Evolutionary conservation across 768 basidiomycete genomes (phyloP).

Genomic region (Agrocybe chaxingu): DNA sequence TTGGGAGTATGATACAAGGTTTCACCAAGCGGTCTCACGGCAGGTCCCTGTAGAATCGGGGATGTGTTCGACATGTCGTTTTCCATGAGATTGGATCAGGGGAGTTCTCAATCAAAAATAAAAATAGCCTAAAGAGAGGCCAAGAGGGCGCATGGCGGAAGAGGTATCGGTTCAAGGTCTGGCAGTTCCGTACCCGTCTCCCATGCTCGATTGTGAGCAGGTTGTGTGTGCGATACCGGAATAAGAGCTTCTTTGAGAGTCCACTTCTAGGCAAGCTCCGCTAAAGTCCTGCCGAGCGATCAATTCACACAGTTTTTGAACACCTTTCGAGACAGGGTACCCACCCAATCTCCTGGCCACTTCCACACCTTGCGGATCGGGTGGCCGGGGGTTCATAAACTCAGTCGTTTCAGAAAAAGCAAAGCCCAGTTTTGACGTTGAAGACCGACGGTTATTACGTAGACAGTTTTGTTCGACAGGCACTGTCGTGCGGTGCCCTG

Average conservation of each 20-base stretch:
- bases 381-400: too few relatives aligned
- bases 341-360: too few relatives aligned
- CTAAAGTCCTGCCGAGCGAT: too few relatives aligned
- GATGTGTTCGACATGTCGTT: neutral
- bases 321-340: too few relatives aligned
- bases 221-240: neutral
- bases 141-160: slow-evolving; percentile 4
- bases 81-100: neutral
- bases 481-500: too few relatives aligned
- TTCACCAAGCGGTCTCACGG: slow-evolving; percentile 7
- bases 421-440: too few relatives aligned
- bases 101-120: neutral
- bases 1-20: neutral
- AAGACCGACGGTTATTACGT: too few relatives aligned
- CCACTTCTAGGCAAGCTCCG: neutral
- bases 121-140: slow-evolving; percentile 3
- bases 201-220: neutral
- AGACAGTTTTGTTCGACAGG: too few relatives aligned
- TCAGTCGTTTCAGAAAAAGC: too few relatives aligned
- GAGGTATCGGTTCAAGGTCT: slow-evolving; percentile 3
- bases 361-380: too few relatives aligned
- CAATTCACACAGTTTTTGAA: too few relatives aligned
- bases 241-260: neutral
- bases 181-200: slow-evolving; percentile 16
- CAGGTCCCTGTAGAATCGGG: neutral